Evolutionary conservation across 495 filamentous ascomycete genomes (phyloP).

Genomic region (Trypethelium eluteriae): DNA sequence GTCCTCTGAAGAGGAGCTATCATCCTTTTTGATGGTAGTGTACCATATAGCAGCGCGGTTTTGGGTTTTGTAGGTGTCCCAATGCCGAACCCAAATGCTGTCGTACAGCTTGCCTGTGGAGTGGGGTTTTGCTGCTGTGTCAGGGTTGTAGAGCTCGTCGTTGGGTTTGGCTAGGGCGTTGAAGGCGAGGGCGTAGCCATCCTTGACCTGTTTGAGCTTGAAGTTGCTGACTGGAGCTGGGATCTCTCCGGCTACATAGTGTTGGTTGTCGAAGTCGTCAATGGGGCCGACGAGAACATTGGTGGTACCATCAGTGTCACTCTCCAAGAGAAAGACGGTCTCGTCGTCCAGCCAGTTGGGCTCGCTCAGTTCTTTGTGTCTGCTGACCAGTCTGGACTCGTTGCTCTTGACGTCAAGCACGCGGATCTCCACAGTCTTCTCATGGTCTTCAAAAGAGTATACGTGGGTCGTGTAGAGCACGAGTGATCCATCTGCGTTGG

Average conservation of each 20-base stretch:
- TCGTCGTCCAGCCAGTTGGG: slow-evolving; percentile 66
- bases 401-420: slow-evolving; percentile 65
- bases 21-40: slow-evolving; percentile 40
- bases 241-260: slow-evolving; percentile 55
- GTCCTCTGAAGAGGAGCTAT: slow-evolving; percentile 8
- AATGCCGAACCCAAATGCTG: slow-evolving; percentile 53
- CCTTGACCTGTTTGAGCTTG: slow-evolving; percentile 55
- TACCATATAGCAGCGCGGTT: slow-evolving; percentile 61
- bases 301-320: slow-evolving; percentile 59
- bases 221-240: slow-evolving; percentile 65
- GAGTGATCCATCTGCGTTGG: slow-evolving; percentile 62
- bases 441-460: slow-evolving; percentile 78
- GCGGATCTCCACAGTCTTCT: slow-evolving; percentile 64
- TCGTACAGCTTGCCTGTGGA: slow-evolving; percentile 50
- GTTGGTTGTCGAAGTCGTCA: slow-evolving; percentile 13
- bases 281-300: slow-evolving; percentile 41
- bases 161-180: slow-evolving; percentile 52
- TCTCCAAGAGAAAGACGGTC: slow-evolving; percentile 57
- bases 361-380: slow-evolving; percentile 55
- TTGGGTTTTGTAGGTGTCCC: slow-evolving; percentile 42
- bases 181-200: slow-evolving; percentile 63
- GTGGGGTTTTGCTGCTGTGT: slow-evolving; percentile 46
- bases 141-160: slow-evolving; percentile 49
- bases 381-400: slow-evolving; percentile 57
- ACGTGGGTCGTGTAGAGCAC: slow-evolving; percentile 66